phyloP scores from a whole-genome alignment of 179 eudicot genomes.

The Vitellaria paradoxa region DNA sequence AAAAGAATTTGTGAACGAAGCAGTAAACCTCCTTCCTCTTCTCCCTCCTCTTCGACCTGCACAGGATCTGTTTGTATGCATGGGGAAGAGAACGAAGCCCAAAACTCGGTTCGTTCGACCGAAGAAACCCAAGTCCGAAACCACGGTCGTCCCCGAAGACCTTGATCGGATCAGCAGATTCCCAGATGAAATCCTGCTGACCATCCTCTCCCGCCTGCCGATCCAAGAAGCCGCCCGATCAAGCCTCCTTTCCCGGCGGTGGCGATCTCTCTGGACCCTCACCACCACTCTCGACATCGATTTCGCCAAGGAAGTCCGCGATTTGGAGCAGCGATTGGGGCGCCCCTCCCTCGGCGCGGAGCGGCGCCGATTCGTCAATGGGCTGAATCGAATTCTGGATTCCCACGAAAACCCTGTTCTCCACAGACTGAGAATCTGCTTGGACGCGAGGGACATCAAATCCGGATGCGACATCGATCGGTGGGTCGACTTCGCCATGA shows the following conservation, averaged over 20 bases:
- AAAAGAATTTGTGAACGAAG: too few species aligned
- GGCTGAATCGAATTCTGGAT: not conserved
- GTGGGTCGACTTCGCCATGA: not conserved
- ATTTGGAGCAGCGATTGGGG: not conserved
- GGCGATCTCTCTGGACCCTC: slow-evolving; percentile 10
- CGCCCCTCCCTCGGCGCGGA: too few species aligned
- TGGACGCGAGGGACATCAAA: not conserved
- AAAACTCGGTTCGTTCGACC: too few species aligned
- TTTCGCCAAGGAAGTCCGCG: not conserved
- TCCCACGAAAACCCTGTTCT: not conserved
- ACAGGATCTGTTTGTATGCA: too few species aligned
- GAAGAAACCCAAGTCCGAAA: too few species aligned
- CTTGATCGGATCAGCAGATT: slow-evolving; percentile 7
- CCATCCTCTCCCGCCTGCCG: not conserved
- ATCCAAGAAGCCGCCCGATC: slow-evolving; percentile 6
- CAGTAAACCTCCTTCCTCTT: too few species aligned
- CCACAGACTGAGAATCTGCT: not conserved
- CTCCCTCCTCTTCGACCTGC: too few species aligned
- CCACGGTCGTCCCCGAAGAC: too few species aligned
- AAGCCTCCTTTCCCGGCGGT: not conserved
- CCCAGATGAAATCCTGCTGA: slow-evolving; percentile 6
- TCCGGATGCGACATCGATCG: not conserved
- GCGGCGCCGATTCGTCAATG: too few species aligned
- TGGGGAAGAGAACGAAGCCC: too few species aligned
- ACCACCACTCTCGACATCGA: not conserved